phyloP scores from a whole-genome alignment of 768 basidiomycete genomes.

The Suillus decipiens region DNA sequence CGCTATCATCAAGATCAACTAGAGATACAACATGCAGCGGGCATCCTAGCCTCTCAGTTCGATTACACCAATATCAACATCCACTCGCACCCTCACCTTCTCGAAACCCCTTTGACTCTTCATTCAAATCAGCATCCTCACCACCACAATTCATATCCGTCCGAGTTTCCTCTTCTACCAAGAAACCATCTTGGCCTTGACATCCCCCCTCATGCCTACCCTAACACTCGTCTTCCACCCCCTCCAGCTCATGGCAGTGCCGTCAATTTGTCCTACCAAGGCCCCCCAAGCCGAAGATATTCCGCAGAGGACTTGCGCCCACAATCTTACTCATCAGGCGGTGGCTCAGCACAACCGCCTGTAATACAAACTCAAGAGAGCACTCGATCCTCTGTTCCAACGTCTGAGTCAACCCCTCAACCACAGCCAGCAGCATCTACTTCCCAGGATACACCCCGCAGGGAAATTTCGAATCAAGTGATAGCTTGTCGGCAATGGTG shows the following conservation, averaged over 20 bases:
- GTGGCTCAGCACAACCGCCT: slow-evolving; percentile 30
- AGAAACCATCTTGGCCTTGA: slow-evolving; percentile 51
- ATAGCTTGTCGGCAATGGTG: slow-evolving; percentile 87
- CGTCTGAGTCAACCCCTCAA: slow-evolving; percentile 47
- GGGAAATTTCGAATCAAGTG: slow-evolving; percentile 66
- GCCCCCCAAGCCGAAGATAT: slow-evolving; percentile 32
- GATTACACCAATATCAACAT: slow-evolving; percentile 42
- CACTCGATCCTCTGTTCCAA: slow-evolving; percentile 37
- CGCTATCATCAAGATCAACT: slow-evolving; percentile 53
- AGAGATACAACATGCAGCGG: slow-evolving; percentile 50
- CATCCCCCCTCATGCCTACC: slow-evolving; percentile 41
- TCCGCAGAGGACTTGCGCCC: slow-evolving; percentile 41
- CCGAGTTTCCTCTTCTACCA: slow-evolving; percentile 43
- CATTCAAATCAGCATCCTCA: slow-evolving; percentile 35
- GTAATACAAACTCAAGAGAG: slow-evolving; percentile 23
- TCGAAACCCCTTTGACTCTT: slow-evolving; percentile 46
- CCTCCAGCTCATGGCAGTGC: slow-evolving; percentile 24
- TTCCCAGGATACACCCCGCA: slow-evolving; percentile 43
- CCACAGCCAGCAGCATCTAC: slow-evolving; percentile 32
- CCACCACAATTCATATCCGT: slow-evolving; percentile 40
- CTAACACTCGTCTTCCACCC: slow-evolving; percentile 44
- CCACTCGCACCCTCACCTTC: slow-evolving; percentile 44
- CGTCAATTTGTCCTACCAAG: slow-evolving; percentile 22
- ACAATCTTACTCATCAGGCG: slow-evolving; percentile 39
- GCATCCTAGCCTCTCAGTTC: slow-evolving; percentile 53